Evolutionary conservation across 331 rosid genomes (phyloP).

Genomic region (Saraca asoca): DNA sequence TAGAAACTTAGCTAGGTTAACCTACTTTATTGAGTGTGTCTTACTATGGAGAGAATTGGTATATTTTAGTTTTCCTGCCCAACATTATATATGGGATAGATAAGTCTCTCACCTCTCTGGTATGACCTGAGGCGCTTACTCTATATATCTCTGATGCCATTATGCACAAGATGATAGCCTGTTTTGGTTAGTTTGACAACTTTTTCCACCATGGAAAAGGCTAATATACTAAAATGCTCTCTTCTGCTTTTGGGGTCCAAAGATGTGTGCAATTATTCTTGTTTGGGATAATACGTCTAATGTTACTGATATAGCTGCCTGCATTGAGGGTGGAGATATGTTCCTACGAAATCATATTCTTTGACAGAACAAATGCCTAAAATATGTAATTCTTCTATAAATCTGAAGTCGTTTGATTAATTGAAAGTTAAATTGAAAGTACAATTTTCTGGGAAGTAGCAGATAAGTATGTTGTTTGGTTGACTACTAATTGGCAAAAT

Average conservation of each 20-base stretch:
- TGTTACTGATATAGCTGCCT: slow-evolving; percentile 10
- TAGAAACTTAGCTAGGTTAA: slow-evolving; percentile 19
- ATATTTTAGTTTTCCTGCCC: slow-evolving; percentile 18
- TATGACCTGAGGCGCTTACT: not conserved
- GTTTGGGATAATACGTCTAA: not conserved
- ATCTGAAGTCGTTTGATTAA: no score
- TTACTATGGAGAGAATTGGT: not conserved
- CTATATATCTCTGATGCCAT: slow-evolving; percentile 19
- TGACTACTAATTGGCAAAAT: no score
- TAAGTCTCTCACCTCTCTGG: not conserved
- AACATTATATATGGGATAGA: slow-evolving; percentile 1
- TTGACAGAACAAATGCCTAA: not conserved
- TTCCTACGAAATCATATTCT: not conserved
- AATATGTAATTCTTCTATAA: not conserved
- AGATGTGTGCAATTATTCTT: not conserved
- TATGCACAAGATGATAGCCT: not conserved
- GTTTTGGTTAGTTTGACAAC: not conserved
- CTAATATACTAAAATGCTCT: not conserved
- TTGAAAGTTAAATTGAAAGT: no score
- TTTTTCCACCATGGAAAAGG: slow-evolving; percentile 1
- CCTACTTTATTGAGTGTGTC: not conserved
- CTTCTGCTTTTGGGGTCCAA: slow-evolving; percentile 6
- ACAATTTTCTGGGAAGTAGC: no score
- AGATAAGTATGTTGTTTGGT: no score
- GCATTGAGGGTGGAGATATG: not conserved